phyloP scores from a whole-genome alignment of 179 eudicot species.

The Gypsophila paniculata region DNA sequence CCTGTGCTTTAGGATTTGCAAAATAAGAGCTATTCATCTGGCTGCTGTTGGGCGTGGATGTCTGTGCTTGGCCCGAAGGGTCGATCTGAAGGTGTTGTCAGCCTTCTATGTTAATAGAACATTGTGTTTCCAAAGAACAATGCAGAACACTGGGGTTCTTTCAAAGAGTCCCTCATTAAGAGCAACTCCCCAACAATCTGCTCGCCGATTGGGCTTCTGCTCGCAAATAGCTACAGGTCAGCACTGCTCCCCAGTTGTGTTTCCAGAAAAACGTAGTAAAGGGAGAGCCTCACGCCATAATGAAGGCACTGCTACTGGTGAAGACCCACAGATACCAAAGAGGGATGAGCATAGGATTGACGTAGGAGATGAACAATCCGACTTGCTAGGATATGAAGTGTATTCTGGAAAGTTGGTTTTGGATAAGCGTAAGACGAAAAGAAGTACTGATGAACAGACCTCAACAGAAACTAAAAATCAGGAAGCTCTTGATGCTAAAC shows the following conservation, averaged over 20 bases:
- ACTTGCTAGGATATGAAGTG: slow-evolving; percentile 84
- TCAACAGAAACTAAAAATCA: slow-evolving; percentile 53
- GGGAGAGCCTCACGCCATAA: slow-evolving; percentile 46
- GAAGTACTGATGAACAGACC: slow-evolving; percentile 45
- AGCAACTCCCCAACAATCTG: slow-evolving; percentile 69
- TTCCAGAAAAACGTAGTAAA: slow-evolving; percentile 88
- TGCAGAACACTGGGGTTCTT: slow-evolving; percentile 75
- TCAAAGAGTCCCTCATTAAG: slow-evolving; percentile 60
- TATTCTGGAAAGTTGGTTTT: slow-evolving; percentile 75
- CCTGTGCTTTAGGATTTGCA: slow-evolving; percentile 8
- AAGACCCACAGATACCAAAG: slow-evolving; percentile 55
- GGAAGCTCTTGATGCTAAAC: slow-evolving; percentile 72
- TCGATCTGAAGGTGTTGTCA: slow-evolving; percentile 21
- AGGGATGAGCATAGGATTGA: slow-evolving; percentile 86
- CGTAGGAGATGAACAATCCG: slow-evolving; percentile 85
- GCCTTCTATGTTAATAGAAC: slow-evolving; percentile 25
- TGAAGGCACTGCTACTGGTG: slow-evolving; percentile 40
- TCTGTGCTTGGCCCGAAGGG: neutral
- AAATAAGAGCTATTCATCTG: slow-evolving; percentile 10
- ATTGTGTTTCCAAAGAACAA: slow-evolving; percentile 28
- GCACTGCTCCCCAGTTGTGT: slow-evolving; percentile 86
- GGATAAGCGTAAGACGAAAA: slow-evolving; percentile 64
- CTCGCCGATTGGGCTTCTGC: slow-evolving; percentile 68
- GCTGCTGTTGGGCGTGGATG: slow-evolving; percentile 16
- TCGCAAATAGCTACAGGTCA: slow-evolving; percentile 81